These are phyloP conservation scores for Tuber umbilicatum DNA, from an alignment of 495 filamentous ascomycete species.

Conservation along the genomic window DNA sequence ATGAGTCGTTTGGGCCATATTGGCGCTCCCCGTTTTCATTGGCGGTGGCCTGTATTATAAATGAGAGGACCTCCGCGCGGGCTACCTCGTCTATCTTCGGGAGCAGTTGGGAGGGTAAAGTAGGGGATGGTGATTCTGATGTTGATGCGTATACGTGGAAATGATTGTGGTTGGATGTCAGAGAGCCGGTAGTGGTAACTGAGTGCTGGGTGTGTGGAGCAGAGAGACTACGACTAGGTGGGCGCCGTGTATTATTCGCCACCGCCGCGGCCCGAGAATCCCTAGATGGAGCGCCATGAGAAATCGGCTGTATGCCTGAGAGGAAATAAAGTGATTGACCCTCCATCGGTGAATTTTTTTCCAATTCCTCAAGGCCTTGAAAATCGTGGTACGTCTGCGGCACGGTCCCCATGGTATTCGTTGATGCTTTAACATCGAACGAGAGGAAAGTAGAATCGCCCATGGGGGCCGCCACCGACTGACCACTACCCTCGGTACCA, in stretches of 20 bases:
- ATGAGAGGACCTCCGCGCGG: constrained; percentile 45
- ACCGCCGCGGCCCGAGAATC: neutral
- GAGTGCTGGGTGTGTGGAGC: neutral
- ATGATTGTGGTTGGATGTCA: neutral
- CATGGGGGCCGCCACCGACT: neutral
- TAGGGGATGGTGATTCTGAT: neutral
- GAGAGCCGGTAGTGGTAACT: neutral
- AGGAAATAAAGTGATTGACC: neutral
- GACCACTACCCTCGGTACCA: neutral
- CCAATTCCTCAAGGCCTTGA: neutral
- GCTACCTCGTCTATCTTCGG: constrained; percentile 45
- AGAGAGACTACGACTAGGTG: neutral
- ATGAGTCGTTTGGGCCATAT: constrained; percentile 46
- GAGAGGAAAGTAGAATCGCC: constrained; percentile 1
- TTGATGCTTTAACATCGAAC: constrained; percentile 8
- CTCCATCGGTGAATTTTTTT: neutral
- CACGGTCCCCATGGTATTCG: neutral
- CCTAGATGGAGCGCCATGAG: neutral
- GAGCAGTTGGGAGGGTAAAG: constrained; percentile 17
- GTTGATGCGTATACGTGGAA: neutral
- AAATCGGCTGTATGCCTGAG: neutral
- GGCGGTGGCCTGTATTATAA: constrained; percentile 47
- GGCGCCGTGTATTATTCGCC: neutral
- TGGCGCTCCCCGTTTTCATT: constrained; percentile 45
- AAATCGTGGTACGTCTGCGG: neutral